These are phyloP conservation scores for Gymnopus androsaceus DNA, from an alignment of 1,284 basidiomycete genomes.

Conservation along the genomic window DNA sequence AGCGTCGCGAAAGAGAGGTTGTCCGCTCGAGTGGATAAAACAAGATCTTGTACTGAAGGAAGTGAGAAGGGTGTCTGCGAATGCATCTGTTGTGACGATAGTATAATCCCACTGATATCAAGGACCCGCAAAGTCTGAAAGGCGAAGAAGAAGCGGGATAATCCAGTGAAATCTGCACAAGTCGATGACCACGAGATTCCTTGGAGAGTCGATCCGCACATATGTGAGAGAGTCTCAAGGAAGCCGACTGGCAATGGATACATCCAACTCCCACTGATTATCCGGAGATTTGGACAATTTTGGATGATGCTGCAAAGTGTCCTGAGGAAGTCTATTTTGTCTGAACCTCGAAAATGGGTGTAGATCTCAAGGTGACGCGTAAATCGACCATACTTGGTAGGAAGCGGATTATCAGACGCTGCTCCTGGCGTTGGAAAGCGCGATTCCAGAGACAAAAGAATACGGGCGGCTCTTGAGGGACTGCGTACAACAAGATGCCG, in stretches of 20 bases:
- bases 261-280: constrained; percentile 41
- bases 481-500: constrained; percentile 48
- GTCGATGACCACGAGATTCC: constrained; percentile 43
- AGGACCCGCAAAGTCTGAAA: constrained; percentile 41
- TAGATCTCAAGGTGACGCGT: constrained; percentile 44
- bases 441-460: constrained; percentile 26
- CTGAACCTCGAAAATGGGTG: constrained; percentile 41
- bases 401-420: not conserved
- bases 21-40: constrained; percentile 35
- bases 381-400: constrained; percentile 40
- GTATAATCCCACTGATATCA: constrained; percentile 39
- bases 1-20: constrained; percentile 36
- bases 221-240: constrained; percentile 33
- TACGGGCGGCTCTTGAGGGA: constrained; percentile 33
- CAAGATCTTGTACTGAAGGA: constrained; percentile 37
- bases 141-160: constrained; percentile 34
- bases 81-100: constrained; percentile 20
- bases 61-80: constrained; percentile 23
- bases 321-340: constrained; percentile 36
- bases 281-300: constrained; percentile 41
- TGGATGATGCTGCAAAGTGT: constrained; percentile 42
- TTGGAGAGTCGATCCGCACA: constrained; percentile 39
- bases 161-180: constrained; percentile 10
- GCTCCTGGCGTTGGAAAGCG: not conserved
- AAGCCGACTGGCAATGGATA: constrained; percentile 38